A percentile compares a stretch with the other conserved stretches of the same genome.
Conservation (phyloP, 2,329 filamentous ascomycete species). For the Leptosphaerulina australis region DNA sequence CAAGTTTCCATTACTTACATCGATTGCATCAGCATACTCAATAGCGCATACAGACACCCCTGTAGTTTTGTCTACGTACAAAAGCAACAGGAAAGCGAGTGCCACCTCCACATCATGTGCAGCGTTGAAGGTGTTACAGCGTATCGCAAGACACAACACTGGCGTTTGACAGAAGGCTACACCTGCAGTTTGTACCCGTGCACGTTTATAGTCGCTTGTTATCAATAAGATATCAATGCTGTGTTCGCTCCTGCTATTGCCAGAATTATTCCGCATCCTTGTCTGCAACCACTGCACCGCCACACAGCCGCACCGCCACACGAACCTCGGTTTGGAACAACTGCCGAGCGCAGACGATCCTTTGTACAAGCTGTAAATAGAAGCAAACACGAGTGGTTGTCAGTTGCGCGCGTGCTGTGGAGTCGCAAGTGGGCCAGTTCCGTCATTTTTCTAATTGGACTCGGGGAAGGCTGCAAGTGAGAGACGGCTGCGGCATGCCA, state of each 20-base stretch:
- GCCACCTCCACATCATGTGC: background rate
- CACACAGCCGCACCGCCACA: background rate
- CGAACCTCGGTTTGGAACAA: background rate
- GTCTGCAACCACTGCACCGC: background rate
- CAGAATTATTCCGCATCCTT: background rate
- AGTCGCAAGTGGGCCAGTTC: slow-evolving; percentile 1
- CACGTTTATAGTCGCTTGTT: background rate
- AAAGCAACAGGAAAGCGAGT: background rate
- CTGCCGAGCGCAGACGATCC: background rate
- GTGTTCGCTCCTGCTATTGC: too few relatives aligned
- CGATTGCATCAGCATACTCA: slow-evolving; percentile 7
- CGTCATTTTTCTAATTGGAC: slow-evolving; percentile 2
- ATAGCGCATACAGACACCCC: background rate
- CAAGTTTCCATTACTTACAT: too few relatives aligned
- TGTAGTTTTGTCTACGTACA: background rate
- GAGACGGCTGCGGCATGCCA: too few relatives aligned
- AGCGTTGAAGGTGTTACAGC: background rate
- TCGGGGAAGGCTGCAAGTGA: background rate
- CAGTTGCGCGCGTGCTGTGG: background rate
- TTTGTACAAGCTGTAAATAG: slow-evolving; percentile 6
- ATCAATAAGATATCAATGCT: too few relatives aligned
- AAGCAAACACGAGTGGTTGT: background rate
- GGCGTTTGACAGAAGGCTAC: background rate
- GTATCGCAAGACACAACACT: background rate
- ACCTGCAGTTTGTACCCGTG: background rate